These are phyloP conservation scores for Penicillium soppii DNA, from an alignment of 495 filamentous ascomycete genomes.

Conservation along the genomic window DNA sequence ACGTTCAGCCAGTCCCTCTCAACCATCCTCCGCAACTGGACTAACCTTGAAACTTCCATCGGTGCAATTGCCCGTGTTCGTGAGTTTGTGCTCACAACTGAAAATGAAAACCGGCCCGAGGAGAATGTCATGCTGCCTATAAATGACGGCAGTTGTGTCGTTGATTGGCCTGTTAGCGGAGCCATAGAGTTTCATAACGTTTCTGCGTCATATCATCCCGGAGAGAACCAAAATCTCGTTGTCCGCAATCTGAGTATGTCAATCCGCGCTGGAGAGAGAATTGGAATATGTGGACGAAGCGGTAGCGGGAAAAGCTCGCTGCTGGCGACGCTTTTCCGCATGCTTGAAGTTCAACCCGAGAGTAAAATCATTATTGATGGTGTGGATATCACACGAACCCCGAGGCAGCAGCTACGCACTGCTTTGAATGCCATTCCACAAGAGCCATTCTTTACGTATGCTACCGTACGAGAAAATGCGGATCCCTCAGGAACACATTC, in stretches of 20 bases:
- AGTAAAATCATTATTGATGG: neutral
- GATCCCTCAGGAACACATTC: neutral
- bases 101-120: too few relatives aligned
- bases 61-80: constrained; percentile 18
- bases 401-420: neutral
- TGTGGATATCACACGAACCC: neutral
- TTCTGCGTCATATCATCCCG: too few relatives aligned
- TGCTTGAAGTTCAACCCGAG: neutral
- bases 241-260: too few relatives aligned
- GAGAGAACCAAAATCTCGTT: too few relatives aligned
- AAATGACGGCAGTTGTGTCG: too few relatives aligned
- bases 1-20: constrained; percentile 5
- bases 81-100: too few relatives aligned
- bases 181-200: too few relatives aligned
- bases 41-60: constrained; percentile 19
- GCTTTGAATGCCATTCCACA: neutral
- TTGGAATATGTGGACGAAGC: too few relatives aligned
- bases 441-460: neutral
- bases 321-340: neutral
- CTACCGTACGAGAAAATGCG: neutral
- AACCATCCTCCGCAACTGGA: constrained; percentile 9
- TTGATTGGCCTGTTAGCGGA: too few relatives aligned
- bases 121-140: too few relatives aligned
- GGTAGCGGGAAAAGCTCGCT: neutral
- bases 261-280: too few relatives aligned